Evolutionary conservation across 2,329 filamentous ascomycete genomes (phyloP).

Genomic region (Lecanoromycetidae sp.): DNA sequence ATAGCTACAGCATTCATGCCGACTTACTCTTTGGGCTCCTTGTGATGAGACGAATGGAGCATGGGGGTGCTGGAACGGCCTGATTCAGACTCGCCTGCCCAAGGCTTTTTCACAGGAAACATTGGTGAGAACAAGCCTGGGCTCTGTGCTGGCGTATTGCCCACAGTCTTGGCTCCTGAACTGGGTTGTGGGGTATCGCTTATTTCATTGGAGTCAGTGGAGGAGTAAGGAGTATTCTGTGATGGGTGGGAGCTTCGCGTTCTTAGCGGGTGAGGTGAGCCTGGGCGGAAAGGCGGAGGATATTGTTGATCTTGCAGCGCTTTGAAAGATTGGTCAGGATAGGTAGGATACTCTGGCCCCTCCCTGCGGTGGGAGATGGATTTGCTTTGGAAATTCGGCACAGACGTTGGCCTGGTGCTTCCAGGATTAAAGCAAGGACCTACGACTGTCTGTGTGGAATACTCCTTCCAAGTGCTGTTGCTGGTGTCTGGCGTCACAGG

Average conservation of each 20-base stretch:
- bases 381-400: constrained; percentile 11
- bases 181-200: constrained; percentile 18
- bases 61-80: constrained; percentile 43
- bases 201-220: constrained; percentile 17
- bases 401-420: constrained; percentile 14
- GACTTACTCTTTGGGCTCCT: constrained; percentile 63
- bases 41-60: constrained; percentile 58
- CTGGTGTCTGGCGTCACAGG: neutral
- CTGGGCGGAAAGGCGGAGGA: constrained; percentile 27
- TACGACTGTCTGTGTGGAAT: constrained; percentile 1
- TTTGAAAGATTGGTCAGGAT: constrained; percentile 38
- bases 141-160: constrained; percentile 37
- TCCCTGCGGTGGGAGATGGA: constrained; percentile 4
- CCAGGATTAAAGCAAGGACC: constrained; percentile 1
- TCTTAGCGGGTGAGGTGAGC: constrained; percentile 29
- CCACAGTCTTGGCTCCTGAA: constrained; percentile 30
- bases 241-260: constrained; percentile 34
- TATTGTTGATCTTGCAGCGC: constrained; percentile 34
- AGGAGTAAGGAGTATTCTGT: constrained; percentile 24
- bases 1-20: constrained; percentile 19
- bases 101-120: constrained; percentile 21
- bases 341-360: constrained; percentile 30
- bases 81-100: constrained; percentile 28
- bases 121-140: constrained; percentile 34
- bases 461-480: neutral